Evolutionary conservation across 768 basidiomycete genomes (phyloP).

Genomic region (Pulveroboletus frians): DNA sequence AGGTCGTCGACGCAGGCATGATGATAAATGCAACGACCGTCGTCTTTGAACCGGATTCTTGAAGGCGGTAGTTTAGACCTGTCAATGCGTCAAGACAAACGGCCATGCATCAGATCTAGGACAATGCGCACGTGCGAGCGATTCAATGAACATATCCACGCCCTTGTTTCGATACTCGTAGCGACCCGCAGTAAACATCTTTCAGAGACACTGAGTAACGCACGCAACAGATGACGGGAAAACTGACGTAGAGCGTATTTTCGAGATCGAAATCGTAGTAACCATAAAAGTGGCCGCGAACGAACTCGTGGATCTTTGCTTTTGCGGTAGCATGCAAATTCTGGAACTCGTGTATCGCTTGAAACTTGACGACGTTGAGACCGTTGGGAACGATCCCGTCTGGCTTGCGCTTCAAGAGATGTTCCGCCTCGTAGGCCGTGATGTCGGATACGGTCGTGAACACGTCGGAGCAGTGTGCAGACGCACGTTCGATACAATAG

Average conservation of each 20-base stretch:
- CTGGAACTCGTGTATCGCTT: constrained; percentile 99
- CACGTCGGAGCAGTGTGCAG: constrained; percentile 94
- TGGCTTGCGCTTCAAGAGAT: constrained; percentile 93
- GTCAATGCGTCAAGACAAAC: neutral
- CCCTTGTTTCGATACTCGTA: constrained; percentile 99
- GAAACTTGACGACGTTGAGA: constrained; percentile 97
- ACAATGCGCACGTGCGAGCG: constrained; percentile 68
- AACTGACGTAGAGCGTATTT: constrained; percentile 75
- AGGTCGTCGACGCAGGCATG: constrained; percentile 94
- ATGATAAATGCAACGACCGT: constrained; percentile 99
- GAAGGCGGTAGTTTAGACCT: constrained; percentile 59
- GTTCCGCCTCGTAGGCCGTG: constrained; percentile 96
- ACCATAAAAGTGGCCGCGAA: constrained; percentile 97
- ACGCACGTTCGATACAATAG: constrained; percentile 95
- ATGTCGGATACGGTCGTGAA: constrained; percentile 99
- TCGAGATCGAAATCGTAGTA: constrained; percentile 96
- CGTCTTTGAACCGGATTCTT: constrained; percentile 58
- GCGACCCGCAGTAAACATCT: constrained; percentile 99
- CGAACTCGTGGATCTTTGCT: constrained; percentile 98
- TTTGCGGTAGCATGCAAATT: constrained; percentile 90
- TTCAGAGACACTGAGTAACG: constrained; percentile 8
- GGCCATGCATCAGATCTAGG: neutral
- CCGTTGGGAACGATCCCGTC: constrained; percentile 98
- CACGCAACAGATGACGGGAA: neutral
- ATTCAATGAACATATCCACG: constrained; percentile 99